Conservation (phyloP, 2,329 filamentous ascomycete genomes). For the Ceratocystiopsis sp. region DNA sequence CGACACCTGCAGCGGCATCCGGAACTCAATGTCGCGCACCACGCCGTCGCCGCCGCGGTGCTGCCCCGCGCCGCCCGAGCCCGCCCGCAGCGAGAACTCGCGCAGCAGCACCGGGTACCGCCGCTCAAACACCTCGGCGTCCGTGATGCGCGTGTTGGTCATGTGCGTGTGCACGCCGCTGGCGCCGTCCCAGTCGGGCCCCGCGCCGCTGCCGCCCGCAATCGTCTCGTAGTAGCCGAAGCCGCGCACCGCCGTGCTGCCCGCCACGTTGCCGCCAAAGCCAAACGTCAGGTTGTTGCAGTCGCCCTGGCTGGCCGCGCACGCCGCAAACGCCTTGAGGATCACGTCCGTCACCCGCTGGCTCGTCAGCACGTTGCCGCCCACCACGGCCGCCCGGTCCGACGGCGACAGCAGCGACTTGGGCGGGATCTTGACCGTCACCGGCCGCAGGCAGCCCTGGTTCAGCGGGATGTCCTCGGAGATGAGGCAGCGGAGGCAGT, state of each 20-base stretch:
- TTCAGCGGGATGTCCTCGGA: conserved; percentile 71
- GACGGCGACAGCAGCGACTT: conserved; percentile 59
- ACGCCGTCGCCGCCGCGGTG: conserved; percentile 62
- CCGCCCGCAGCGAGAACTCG: conserved; percentile 47
- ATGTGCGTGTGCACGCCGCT: conserved; percentile 69
- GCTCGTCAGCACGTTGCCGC: conserved; percentile 64
- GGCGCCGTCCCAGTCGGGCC: conserved; percentile 54
- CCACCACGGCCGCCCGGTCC: conserved; percentile 63
- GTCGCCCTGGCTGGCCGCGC: conserved; percentile 63
- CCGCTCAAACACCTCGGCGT: conserved; percentile 62
- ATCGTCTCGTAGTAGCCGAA: conserved; percentile 86
- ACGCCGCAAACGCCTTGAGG: conserved; percentile 62
- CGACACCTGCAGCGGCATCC: conserved; percentile 58
- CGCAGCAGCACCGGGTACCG: conserved; percentile 58
- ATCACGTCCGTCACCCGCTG: conserved; percentile 76
- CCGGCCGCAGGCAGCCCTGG: conserved; percentile 66
- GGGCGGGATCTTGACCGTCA: conserved; percentile 56
- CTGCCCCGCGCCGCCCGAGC: conserved; percentile 46
- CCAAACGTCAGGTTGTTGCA: conserved; percentile 79
- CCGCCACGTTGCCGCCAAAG: conserved; percentile 49
- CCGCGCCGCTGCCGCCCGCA: conserved; percentile 59
- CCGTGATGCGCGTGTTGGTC: conserved; percentile 75
- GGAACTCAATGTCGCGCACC: conserved; percentile 64
- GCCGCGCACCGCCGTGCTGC: conserved; percentile 43
- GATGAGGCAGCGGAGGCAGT: conserved; percentile 67